Conservation (phyloP, 805 yeast species). For the Wickerhamomyces alni region DNA sequence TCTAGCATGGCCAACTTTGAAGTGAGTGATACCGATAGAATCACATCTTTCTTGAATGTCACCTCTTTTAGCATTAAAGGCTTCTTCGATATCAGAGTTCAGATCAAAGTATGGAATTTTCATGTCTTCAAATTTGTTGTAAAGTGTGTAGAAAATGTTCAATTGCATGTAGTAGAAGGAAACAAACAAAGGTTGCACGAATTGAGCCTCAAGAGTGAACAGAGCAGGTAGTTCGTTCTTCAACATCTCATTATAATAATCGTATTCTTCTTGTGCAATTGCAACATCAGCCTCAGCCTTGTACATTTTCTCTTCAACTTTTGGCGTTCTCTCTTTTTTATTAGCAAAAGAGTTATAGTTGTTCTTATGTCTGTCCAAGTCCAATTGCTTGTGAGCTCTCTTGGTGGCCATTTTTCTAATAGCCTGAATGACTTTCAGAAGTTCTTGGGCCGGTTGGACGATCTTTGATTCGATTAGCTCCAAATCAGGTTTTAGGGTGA, state of each 20-base stretch:
- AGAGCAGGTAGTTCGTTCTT: conserved; percentile 84
- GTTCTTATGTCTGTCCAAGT: conserved; percentile 79
- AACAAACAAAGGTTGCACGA: conserved; percentile 89
- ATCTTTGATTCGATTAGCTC: conserved; percentile 87
- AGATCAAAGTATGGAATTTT: conserved; percentile 95
- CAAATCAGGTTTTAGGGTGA: conserved; percentile 83
- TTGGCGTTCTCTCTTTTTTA: conserved; percentile 77
- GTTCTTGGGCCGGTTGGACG: conserved; percentile 86
- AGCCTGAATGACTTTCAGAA: conserved; percentile 71
- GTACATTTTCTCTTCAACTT: conserved; percentile 89
- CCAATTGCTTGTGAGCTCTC: conserved; percentile 92
- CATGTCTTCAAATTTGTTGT: conserved; percentile 89
- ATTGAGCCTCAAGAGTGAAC: conserved; percentile 84
- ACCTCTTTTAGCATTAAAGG: conserved; percentile 78
- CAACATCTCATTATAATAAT: conserved; percentile 92
- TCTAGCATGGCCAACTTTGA: conserved; percentile 85
- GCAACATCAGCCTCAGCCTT: conserved; percentile 84
- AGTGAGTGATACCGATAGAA: conserved; percentile 83
- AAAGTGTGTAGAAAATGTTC: conserved; percentile 90
- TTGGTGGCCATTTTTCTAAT: conserved; percentile 93
- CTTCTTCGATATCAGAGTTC: conserved; percentile 74
- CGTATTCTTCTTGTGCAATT: conserved; percentile 91
- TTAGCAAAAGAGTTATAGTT: conserved; percentile 66
- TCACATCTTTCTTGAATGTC: conserved; percentile 87
- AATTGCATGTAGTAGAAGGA: conserved; percentile 96